Evolutionary conservation across 345 rosid genomes (phyloP).

Genomic region (Salix dunnii): DNA sequence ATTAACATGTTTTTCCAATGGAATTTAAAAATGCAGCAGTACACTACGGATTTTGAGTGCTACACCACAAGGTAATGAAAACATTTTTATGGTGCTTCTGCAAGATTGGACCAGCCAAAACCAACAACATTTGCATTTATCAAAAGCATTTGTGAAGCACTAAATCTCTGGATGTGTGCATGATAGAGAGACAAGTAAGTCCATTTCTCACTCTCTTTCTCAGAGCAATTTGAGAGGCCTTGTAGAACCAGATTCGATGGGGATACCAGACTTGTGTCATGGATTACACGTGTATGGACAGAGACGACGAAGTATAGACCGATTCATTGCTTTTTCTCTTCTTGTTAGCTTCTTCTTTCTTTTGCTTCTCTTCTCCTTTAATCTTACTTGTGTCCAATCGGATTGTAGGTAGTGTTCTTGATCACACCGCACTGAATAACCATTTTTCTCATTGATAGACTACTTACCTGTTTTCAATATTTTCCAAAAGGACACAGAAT

Average conservation of each 20-base stretch:
- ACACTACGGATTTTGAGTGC: neutral
- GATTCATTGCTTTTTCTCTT: no score
- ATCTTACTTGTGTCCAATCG: no score
- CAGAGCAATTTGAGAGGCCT: neutral
- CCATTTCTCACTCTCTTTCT: neutral
- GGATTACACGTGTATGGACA: no score
- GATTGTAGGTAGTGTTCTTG: neutral
- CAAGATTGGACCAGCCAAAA: slow-evolving; percentile 1
- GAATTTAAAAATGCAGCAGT: neutral
- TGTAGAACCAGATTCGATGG: neutral
- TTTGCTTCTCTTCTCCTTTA: no score
- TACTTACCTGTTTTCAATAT: neutral
- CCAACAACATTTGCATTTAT: neutral
- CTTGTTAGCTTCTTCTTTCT: no score
- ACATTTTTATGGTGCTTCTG: neutral
- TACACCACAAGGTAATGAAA: neutral
- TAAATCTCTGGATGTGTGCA: neutral
- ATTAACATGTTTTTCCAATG: neutral
- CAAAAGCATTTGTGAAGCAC: neutral
- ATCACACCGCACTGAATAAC: neutral
- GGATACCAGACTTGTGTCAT: no score
- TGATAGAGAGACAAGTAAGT: neutral
- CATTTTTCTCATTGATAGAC: neutral
- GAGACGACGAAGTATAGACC: no score
- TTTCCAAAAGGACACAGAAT: neutral